A percentile compares a stretch with the other conserved stretches of the same genome.
Evolutionary conservation across 345 rosid genomes (phyloP).

Genomic region (Rhizophora apiculata): DNA sequence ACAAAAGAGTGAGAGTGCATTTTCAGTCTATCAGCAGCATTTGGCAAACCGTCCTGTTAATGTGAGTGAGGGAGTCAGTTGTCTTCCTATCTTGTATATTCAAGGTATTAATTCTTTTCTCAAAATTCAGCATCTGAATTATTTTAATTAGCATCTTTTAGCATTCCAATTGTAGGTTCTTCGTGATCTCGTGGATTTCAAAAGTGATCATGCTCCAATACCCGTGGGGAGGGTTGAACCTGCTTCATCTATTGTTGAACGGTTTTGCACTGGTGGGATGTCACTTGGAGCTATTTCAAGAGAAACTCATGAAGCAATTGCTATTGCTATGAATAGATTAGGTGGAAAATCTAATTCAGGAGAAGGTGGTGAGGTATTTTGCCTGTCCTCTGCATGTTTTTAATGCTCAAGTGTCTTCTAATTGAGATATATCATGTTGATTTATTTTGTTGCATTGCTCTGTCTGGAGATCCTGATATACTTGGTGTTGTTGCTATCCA

Average conservation of each 20-base stretch:
- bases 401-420: not conserved
- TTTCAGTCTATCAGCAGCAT: constrained; percentile 92
- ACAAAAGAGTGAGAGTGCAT: constrained; percentile 90
- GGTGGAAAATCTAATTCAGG: constrained; percentile 98
- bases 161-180: constrained; percentile 58
- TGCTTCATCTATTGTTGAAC: constrained; percentile 71
- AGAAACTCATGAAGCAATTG: constrained; percentile 99
- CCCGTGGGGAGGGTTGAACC: constrained; percentile 95
- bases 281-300: constrained; percentile 99
- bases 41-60: constrained; percentile 92
- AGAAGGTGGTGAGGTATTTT: constrained; percentile 97
- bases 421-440: not conserved
- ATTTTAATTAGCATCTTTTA: constrained; percentile 14
- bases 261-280: constrained; percentile 99
- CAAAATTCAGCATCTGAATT: not conserved
- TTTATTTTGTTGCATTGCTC: not conserved
- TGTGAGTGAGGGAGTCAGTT: constrained; percentile 42
- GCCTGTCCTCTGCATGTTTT: not conserved
- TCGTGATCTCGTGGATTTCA: constrained; percentile 94
- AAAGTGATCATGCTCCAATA: constrained; percentile 86
- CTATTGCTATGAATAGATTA: constrained; percentile 94
- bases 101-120: not conserved
- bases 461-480: not conserved
- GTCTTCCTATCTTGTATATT: constrained; percentile 6
- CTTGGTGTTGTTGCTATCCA: constrained; percentile 20